Base-by-base conservation (phyloP, 495 filamentous ascomycete species). In the Aspergillus coremiiformis region DNA sequence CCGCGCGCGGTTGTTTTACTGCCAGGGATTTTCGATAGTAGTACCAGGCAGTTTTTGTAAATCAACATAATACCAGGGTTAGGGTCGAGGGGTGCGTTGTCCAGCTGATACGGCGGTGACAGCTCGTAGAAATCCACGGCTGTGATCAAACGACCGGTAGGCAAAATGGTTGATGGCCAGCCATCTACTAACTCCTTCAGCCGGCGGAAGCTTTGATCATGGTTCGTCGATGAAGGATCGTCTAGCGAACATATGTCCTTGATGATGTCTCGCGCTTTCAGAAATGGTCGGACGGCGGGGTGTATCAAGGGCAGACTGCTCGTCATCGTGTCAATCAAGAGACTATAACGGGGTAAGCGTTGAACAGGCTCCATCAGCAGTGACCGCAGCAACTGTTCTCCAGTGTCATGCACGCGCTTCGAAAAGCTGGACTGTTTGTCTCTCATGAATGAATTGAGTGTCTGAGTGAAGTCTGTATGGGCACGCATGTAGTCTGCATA, bases 361-460 rank as follows among this genome's bases (percentile, higher is more conserved):
- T 99, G 93, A 8, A 99, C 90, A 0, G 93, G 93, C 68, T 99
- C 93, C 68, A 97, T 97, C 39, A 97, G 76, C 46, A 91, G 75
- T n/a, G 91, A 96, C 33, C 89, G 88, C 26, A 99, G 74, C 49
- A 82, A 77, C 60, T 99, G 94, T 63, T 99, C 93, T 33, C 93
- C 94, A 9, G 84, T 86, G 49, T 91, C 82, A 35, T 88, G 83
- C 1, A 96, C 78, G 49, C 84, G 70, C 61, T 83, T 81, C 0
- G 85, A 85, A 60, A 95, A 89, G 57, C 84, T 90, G 2, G 92
- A 90, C 39, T 84, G 81, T 19, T 67, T 73, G 55, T 87, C 82
- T 58, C 81, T 84, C 58, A 87, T 74, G 61, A 90, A 86, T 4
- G 76, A 72, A 49, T 82, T 87, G 29, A 97, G 77, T 6, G 87